phyloP scores from a whole-genome alignment of 1,284 basidiomycete genomes.

The Ustilago shanxiensis region DNA sequence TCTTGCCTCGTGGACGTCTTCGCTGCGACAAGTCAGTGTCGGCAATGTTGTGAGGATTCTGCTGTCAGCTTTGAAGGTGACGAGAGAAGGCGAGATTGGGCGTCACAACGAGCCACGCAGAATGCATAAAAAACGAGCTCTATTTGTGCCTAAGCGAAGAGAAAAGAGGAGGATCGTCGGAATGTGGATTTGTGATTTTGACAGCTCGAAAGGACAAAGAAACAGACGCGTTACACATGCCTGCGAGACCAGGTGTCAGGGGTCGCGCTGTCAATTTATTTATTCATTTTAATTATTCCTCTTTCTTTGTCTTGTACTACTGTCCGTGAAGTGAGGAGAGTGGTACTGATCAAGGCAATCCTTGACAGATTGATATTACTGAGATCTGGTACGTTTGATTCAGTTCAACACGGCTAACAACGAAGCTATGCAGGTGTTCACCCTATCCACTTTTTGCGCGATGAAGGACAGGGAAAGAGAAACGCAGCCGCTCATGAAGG shows the following conservation, averaged over 20 bases:
- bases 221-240: constrained; percentile 20
- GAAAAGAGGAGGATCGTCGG: constrained; percentile 8
- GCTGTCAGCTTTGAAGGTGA: neutral
- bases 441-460: no score
- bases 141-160: neutral
- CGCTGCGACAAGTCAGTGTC: no score
- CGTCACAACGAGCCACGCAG: constrained; percentile 11
- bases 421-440: no score
- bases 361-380: no score
- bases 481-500: no score
- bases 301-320: neutral
- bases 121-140: constrained; percentile 13
- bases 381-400: no score
- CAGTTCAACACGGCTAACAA: no score
- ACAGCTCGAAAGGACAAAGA: neutral
- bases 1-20: constrained; percentile 16
- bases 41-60: neutral
- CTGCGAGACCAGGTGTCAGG: constrained; percentile 13
- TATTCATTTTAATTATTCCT: neutral
- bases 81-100: neutral
- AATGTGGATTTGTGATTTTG: constrained; percentile 15
- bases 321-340: no score
- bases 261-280: constrained; percentile 11
- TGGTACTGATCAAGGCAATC: no score
- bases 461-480: no score